Conservation (phyloP, 495 filamentous ascomycete species). For the Tuber magnatum region DNA sequence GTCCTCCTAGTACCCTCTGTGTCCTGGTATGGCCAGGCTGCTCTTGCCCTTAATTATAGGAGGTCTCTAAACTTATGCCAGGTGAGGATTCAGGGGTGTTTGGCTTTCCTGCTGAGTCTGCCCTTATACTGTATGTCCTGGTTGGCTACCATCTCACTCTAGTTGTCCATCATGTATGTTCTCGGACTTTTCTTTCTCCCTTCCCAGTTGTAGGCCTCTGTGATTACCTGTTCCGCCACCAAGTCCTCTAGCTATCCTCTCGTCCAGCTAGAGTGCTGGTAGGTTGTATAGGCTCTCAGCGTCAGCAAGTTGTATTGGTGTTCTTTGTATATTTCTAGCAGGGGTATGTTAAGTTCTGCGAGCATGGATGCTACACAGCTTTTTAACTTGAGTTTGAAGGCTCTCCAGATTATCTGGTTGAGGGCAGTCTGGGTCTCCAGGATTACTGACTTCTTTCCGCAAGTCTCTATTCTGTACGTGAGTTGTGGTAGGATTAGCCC, state of each 20-base stretch:
- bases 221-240: too few species aligned
- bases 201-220: too few species aligned
- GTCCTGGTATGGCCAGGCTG: not conserved
- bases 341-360: not conserved
- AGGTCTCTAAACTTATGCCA: not conserved
- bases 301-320: not conserved
- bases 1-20: fast-evolving
- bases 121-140: not conserved
- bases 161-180: too few species aligned
- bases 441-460: not conserved
- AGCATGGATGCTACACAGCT: not conserved
- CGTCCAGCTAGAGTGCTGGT: too few species aligned
- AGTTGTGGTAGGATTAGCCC: not conserved
- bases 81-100: not conserved
- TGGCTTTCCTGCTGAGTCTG: not conserved
- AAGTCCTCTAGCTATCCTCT: too few species aligned
- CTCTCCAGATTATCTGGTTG: fast-evolving
- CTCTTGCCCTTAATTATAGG: fast-evolving
- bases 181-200: too few species aligned
- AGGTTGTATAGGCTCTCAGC: too few species aligned
- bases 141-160: too few species aligned
- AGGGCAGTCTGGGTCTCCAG: not conserved
- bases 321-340: too few species aligned
- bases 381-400: not conserved
- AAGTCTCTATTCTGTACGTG: not conserved